Base-by-base conservation (phyloP, 176 grass and related monocot species). In the Elaeis guineensis region DNA sequence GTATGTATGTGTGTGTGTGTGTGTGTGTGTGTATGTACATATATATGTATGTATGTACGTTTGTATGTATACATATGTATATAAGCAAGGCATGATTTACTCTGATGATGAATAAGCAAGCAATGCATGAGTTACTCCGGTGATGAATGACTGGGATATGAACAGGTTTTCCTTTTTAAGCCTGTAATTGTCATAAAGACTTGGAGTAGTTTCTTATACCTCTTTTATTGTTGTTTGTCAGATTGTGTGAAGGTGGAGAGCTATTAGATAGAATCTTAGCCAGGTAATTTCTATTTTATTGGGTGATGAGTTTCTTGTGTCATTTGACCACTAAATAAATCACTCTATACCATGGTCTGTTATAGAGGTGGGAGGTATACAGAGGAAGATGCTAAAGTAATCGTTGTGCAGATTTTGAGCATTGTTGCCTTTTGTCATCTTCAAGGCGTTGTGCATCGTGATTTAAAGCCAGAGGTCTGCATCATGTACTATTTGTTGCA, bases 231-330 rank as follows among this genome's bases (percentile, higher is more conserved):
- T 55, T 63, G 18, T 55, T 52, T 62, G 19, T 62, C 78, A 98
- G 93, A 72, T 81, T 98, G 83, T 98, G 93, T 77, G 93, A 98
- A 72, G 93, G 93, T 61, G 93, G 93, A 63, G 93, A 98, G 55
- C 77, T 98, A 72, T 80, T 98, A 50, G 93, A 92, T 69, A 89
- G 82, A 86, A 98, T 98, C 78, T 85, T 98, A 72, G 88, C 93
- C 60, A 98, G 93, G 93, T 98, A 83, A 44, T 44, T 44, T 44
- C 35, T 44, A 44, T 3, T 44, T 44, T 44, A 14, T 44, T 14
- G 11, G 35, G 35, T 44, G 9, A 44, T 44, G 35, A 44, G 35
- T 44, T 30, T 44, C 35, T 44, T 44, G 35, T 12, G 11, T 44
- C 35, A 44, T 30, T 30, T 6, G 28, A 30, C 35, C 3, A 1